A percentile compares a stretch with the other conserved stretches of the same genome.
These are phyloP conservation scores for Adenanthera pavonina DNA, from an alignment of 306 rosid genomes.

Conservation along the genomic window DNA sequence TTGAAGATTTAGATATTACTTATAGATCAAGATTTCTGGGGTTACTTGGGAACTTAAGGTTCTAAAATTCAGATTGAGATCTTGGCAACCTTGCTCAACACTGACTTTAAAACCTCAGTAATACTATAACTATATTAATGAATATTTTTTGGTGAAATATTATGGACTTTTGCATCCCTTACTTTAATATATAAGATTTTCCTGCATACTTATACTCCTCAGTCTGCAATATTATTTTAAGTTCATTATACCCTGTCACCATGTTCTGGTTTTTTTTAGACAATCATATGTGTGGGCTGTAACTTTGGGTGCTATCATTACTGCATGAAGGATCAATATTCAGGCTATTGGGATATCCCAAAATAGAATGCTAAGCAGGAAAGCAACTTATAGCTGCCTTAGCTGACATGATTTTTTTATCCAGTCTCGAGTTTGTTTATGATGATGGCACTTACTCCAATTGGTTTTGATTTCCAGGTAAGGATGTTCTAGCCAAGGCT, in stretches of 20 bases:
- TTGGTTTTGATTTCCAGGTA: slow-evolving; percentile 61
- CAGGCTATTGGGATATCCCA: slow-evolving; percentile 5
- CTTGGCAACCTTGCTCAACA: no score
- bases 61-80: no score
- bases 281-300: background rate
- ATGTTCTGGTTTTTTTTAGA: background rate
- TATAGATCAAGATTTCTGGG: no score
- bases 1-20: no score
- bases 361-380: slow-evolving; percentile 11
- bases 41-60: no score
- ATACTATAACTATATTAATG: no score
- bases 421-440: slow-evolving; percentile 21
- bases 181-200: background rate
- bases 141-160: no score
- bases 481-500: slow-evolving; percentile 98
- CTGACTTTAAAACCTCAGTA: background rate
- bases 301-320: slow-evolving; percentile 8
- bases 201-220: background rate
- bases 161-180: no score
- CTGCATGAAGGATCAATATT: slow-evolving; percentile 20
- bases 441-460: slow-evolving; percentile 33
- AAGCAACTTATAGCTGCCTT: slow-evolving; percentile 16
- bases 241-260: background rate
- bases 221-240: background rate
- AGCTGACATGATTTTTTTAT: slow-evolving; percentile 22